A percentile compares a stretch with the other conserved stretches of the same genome.
These are phyloP conservation scores for Fusarium longipes DNA, from an alignment of 2,329 filamentous ascomycete species.

Conservation along the genomic window DNA sequence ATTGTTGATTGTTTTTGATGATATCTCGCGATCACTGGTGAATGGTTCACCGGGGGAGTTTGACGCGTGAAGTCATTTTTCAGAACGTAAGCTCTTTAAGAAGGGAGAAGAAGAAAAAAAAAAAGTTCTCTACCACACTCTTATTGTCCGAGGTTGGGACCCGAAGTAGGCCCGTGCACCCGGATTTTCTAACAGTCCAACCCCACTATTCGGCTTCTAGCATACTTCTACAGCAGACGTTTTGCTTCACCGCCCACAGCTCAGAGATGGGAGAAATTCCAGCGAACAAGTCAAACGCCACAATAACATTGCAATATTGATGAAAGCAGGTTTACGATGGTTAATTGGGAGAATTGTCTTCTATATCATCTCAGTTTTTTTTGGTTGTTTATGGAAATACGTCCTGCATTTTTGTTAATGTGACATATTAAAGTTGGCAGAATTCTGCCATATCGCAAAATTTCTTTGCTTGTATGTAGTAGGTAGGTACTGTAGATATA, in stretches of 20 bases:
- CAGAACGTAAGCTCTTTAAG: conserved; percentile 38
- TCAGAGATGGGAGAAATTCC: conserved; percentile 41
- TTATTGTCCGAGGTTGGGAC: conserved; percentile 43
- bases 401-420: not conserved
- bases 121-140: conserved; percentile 47
- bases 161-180: conserved; percentile 41
- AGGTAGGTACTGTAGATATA: too few relatives aligned
- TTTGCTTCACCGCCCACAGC: conserved; percentile 35
- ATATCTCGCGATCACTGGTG: conserved; percentile 41
- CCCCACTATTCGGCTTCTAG: conserved; percentile 36
- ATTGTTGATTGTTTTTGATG: conserved; percentile 6
- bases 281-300: conserved; percentile 39
- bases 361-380: not conserved
- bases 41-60: conserved; percentile 44
- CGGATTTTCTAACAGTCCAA: conserved; percentile 29
- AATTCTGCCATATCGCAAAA: conserved; percentile 9
- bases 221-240: conserved; percentile 32
- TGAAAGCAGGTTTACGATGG: not conserved
- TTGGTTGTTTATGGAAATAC: not conserved
- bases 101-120: conserved; percentile 44
- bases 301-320: conserved; percentile 9
- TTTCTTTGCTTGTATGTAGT: not conserved
- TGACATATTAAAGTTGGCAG: not conserved
- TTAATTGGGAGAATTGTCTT: not conserved
- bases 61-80: conserved; percentile 45